These are phyloP conservation scores for Pythium vanterpoolii DNA, from an alignment of 352 stramenopile genomes.

Conservation along the genomic window DNA sequence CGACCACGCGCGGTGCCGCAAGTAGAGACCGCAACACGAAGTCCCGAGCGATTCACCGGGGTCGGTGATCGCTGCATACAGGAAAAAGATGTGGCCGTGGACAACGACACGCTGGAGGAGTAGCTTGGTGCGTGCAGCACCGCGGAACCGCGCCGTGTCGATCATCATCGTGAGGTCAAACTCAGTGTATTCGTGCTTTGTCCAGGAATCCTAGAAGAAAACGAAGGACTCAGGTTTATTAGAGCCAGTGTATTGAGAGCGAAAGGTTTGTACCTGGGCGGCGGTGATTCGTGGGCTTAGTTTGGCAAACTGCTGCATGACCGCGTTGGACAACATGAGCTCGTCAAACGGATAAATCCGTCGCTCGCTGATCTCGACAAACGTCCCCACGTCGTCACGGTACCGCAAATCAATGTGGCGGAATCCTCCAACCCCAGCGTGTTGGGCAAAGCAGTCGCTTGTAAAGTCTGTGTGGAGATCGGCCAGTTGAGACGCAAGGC, in stretches of 20 bases:
- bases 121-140: slow-evolving; percentile 3
- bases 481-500: background rate
- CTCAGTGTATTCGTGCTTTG: background rate
- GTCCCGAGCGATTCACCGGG: background rate
- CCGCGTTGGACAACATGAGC: background rate
- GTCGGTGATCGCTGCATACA: slow-evolving; percentile 9
- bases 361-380: slow-evolving; percentile 8
- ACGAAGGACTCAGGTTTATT: background rate
- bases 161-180: slow-evolving; percentile 2
- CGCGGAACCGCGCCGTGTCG: slow-evolving; percentile 10
- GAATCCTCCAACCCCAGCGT: slow-evolving; percentile 1
- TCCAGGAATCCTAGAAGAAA: background rate
- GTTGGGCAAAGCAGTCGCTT: background rate
- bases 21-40: slow-evolving; percentile 5
- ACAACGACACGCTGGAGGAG: background rate
- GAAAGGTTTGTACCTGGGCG: background rate
- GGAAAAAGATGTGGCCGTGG: background rate
- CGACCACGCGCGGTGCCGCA: slow-evolving; percentile 12
- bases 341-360: slow-evolving; percentile 7
- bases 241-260: background rate
- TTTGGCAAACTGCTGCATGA: background rate
- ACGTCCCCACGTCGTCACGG: background rate
- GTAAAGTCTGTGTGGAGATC: background rate
- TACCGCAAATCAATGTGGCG: slow-evolving; percentile 7
- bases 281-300: background rate